Conservation (phyloP, 257 asterid species). For the Salvia rosmarinus region DNA sequence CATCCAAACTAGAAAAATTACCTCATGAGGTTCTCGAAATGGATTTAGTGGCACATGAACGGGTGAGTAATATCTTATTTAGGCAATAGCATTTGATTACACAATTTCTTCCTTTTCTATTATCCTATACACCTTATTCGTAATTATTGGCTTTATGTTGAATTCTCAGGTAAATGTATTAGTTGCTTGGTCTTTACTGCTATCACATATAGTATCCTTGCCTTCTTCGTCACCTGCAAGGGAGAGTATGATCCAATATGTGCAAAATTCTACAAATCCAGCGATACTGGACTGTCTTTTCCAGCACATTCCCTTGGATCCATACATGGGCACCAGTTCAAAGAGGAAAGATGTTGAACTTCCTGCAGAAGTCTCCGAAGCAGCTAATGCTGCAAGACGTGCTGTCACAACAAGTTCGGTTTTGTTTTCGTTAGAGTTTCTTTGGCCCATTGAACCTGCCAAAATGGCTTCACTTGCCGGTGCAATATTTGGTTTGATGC, state of each 20-base stretch:
- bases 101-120: background rate
- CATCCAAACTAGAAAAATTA: conserved; percentile 60
- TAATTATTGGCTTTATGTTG: conserved; percentile 18
- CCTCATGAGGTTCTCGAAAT: conserved; percentile 63
- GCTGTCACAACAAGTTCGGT: conserved; percentile 71
- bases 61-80: conserved; percentile 53
- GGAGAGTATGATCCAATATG: conserved; percentile 80
- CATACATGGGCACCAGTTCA: conserved; percentile 54
- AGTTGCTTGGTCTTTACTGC: conserved; percentile 88
- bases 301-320: conserved; percentile 83
- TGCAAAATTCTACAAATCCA: conserved; percentile 74
- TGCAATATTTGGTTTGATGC: conserved; percentile 87
- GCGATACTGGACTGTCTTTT: conserved; percentile 82
- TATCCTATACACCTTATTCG: conserved; percentile 1
- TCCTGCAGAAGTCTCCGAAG: conserved; percentile 64
- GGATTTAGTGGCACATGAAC: conserved; percentile 73
- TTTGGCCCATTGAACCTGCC: conserved; percentile 82
- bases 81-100: conserved; percentile 13
- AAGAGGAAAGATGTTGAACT: conserved; percentile 71
- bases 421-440: conserved; percentile 61
- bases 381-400: conserved; percentile 74
- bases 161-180: conserved; percentile 68
- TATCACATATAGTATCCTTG: conserved; percentile 72
- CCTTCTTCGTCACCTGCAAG: conserved; percentile 79
- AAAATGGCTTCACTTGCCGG: conserved; percentile 86